These are phyloP conservation scores for Nyctanthes arbortristis DNA, from an alignment of 257 asterid species.

Conservation along the genomic window DNA sequence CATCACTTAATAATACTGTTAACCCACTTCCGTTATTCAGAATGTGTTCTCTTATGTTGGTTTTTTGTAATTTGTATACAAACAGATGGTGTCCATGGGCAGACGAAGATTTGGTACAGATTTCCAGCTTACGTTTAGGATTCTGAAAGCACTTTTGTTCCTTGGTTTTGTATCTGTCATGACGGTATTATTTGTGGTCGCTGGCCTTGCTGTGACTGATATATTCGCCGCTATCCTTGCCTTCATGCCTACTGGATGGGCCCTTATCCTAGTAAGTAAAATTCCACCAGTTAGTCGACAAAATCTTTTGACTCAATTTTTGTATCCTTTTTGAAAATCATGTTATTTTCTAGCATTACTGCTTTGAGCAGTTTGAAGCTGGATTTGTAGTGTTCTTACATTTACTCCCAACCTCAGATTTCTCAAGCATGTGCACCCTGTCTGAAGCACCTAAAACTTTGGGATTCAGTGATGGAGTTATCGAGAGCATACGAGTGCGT, in stretches of 20 bases:
- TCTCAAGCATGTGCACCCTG: conserved; percentile 79
- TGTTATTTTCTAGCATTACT: not conserved
- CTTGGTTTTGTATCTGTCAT: conserved; percentile 89
- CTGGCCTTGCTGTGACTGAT: conserved; percentile 67
- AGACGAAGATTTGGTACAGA: conserved; percentile 92
- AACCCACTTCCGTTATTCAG: not conserved
- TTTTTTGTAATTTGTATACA: not conserved
- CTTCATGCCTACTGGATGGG: conserved; percentile 99
- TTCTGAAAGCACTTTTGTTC: conserved; percentile 87
- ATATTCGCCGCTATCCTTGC: conserved; percentile 86
- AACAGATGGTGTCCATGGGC: conserved; percentile 97
- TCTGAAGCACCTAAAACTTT: conserved; percentile 60
- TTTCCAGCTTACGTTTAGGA: conserved; percentile 98
- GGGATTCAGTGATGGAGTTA: conserved; percentile 94
- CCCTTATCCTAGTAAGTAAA: conserved; percentile 71
- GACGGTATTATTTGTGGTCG: conserved; percentile 87
- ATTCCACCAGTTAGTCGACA: no score
- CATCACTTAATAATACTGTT: not conserved
- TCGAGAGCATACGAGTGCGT: conserved; percentile 79
- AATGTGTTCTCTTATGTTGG: not conserved
- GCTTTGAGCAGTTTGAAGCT: not conserved
- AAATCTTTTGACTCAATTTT: not conserved
- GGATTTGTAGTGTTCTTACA: not conserved
- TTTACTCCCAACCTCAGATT: conserved; percentile 44
- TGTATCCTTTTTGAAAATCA: not conserved